phyloP scores from a whole-genome alignment of 2,329 filamentous ascomycete species.

The Metarhizium guizhouense region DNA sequence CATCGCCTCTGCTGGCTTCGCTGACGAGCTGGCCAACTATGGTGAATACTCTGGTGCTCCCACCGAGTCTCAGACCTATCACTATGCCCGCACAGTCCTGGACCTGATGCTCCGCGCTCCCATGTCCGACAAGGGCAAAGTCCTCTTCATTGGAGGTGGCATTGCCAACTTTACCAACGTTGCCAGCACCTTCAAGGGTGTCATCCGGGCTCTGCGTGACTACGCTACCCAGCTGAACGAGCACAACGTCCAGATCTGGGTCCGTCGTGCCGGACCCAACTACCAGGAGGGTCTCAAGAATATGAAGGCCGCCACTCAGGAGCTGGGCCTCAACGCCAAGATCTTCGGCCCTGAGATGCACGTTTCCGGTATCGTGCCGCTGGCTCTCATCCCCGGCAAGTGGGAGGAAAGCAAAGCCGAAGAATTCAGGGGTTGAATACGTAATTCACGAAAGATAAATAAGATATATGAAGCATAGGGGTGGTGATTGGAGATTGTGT shows the following conservation, averaged over 20 bases:
- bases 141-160: slow-evolving; percentile 98
- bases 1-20: slow-evolving; percentile 92
- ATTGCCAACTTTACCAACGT: slow-evolving; percentile 99
- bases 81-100: slow-evolving; percentile 94
- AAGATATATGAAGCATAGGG: neutral
- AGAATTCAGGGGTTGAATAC: slow-evolving; percentile 49
- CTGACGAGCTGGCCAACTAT: slow-evolving; percentile 96
- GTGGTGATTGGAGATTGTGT: neutral
- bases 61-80: slow-evolving; percentile 97
- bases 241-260: slow-evolving; percentile 99
- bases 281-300: slow-evolving; percentile 99
- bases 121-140: slow-evolving; percentile 80
- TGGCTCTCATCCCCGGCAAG: slow-evolving; percentile 66
- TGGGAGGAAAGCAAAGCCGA: slow-evolving; percentile 52
- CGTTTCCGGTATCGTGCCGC: slow-evolving; percentile 90
- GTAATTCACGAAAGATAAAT: neutral
- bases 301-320: slow-evolving; percentile 93
- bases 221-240: slow-evolving; percentile 77
- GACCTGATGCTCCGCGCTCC: slow-evolving; percentile 96
- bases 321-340: slow-evolving; percentile 70
- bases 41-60: slow-evolving; percentile 99
- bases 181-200: slow-evolving; percentile 98
- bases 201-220: slow-evolving; percentile 92
- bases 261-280: slow-evolving; percentile 79
- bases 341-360: slow-evolving; percentile 77